These are phyloP conservation scores for Xerocomellus dryophilus DNA, from an alignment of 768 basidiomycete genomes.

Conservation along the genomic window DNA sequence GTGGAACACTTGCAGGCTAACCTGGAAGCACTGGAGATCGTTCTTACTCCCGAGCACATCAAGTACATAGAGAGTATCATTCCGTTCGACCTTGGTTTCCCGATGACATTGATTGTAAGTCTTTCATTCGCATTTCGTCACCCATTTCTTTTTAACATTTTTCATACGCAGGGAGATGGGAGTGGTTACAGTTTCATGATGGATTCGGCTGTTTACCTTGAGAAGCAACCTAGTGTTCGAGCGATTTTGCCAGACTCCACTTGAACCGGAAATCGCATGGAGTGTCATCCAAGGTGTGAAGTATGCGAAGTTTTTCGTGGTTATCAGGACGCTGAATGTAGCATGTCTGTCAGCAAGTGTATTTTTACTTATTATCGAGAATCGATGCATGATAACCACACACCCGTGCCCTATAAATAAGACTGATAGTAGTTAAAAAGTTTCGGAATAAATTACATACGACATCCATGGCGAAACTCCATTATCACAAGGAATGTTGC, in stretches of 20 bases:
- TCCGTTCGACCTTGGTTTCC: slow-evolving; percentile 43
- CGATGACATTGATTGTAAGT: slow-evolving; percentile 32
- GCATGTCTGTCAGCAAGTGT: not conserved
- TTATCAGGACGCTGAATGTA: not conserved
- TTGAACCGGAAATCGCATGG: not conserved
- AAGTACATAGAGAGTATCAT: slow-evolving; percentile 34
- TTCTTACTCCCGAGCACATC: slow-evolving; percentile 39
- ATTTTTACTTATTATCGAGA: not conserved
- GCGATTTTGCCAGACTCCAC: slow-evolving; percentile 10
- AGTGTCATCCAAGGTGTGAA: not conserved
- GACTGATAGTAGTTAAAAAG: not conserved
- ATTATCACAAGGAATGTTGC: slow-evolving; percentile 36
- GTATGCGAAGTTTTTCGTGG: not conserved
- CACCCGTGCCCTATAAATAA: not conserved
- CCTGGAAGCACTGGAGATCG: slow-evolving; percentile 41
- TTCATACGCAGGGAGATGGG: slow-evolving; percentile 26
- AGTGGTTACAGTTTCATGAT: slow-evolving; percentile 16
- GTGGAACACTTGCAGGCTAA: slow-evolving; percentile 42
- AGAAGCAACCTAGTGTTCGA: slow-evolving; percentile 19
- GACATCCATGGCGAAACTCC: not conserved
- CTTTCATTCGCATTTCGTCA: not conserved
- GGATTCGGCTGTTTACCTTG: slow-evolving; percentile 18
- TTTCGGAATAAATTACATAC: not conserved
- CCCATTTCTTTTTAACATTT: not conserved
- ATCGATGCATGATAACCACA: not conserved